Conservation (phyloP, 2,329 filamentous ascomycete species). For the Cytospora chrysosperma region DNA sequence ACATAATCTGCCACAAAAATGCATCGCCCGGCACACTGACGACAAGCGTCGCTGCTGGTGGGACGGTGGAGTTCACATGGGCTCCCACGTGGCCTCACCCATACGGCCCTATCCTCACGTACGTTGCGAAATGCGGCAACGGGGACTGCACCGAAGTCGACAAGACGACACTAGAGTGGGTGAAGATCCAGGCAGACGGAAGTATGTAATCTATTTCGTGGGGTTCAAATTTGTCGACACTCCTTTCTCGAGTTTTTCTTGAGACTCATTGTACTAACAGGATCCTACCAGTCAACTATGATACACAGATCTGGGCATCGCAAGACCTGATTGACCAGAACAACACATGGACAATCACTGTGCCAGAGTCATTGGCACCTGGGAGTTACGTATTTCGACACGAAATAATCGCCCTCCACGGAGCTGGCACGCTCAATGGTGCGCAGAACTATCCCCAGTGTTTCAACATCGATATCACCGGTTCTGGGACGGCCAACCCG, state of each 20-base stretch:
- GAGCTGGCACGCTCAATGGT: conserved; percentile 39
- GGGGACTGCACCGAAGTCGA: conserved; percentile 29
- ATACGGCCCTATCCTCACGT: conserved; percentile 32
- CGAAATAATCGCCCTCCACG: conserved; percentile 50
- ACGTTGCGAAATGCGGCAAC: conserved; percentile 30
- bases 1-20: conserved; percentile 23
- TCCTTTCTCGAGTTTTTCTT: background rate
- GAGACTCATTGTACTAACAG: background rate
- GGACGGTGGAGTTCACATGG: conserved; percentile 28
- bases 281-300: background rate
- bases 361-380: conserved; percentile 36
- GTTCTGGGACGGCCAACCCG: conserved; percentile 35
- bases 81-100: conserved; percentile 33
- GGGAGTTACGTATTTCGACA: conserved; percentile 48
- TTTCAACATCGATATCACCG: conserved; percentile 45
- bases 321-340: conserved; percentile 46
- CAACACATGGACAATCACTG: conserved; percentile 44
- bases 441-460: conserved; percentile 51
- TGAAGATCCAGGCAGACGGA: conserved; percentile 38
- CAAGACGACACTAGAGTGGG: conserved; percentile 35
- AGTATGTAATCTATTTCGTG: background rate
- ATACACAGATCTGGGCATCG: conserved; percentile 35
- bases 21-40: conserved; percentile 18
- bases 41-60: conserved; percentile 23
- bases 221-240: too few species aligned